Percentiles rank a stretch among this genome's conserved stretches.
phyloP scores from a whole-genome alignment of 768 basidiomycete species.

The Scleroderma citrinum region DNA sequence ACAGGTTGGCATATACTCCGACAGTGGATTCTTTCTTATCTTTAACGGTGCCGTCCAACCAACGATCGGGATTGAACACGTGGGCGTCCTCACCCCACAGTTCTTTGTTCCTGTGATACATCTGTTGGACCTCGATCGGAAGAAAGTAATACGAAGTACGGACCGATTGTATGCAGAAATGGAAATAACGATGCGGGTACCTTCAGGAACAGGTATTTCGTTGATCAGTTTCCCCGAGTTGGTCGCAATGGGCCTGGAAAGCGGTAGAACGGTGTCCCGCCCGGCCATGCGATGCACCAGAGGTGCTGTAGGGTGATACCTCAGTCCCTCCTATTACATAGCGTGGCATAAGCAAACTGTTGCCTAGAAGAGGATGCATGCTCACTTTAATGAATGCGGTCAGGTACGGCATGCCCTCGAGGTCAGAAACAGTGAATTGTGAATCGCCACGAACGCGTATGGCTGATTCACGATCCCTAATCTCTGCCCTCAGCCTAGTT shows the following conservation, averaged over 20 bases:
- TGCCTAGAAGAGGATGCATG: background rate
- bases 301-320: slow-evolving; percentile 45
- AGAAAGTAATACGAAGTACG: background rate
- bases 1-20: slow-evolving; percentile 27
- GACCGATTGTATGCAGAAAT: slow-evolving; percentile 53
- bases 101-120: slow-evolving; percentile 17
- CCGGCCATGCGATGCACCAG: slow-evolving; percentile 47
- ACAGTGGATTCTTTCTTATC: slow-evolving; percentile 16
- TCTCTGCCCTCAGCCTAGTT: slow-evolving; percentile 54
- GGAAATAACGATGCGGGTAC: slow-evolving; percentile 46
- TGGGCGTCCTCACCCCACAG: slow-evolving; percentile 29
- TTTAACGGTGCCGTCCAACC: slow-evolving; percentile 15
- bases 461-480: slow-evolving; percentile 18
- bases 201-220: slow-evolving; percentile 44
- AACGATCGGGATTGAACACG: slow-evolving; percentile 26
- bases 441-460: slow-evolving; percentile 33
- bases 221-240: slow-evolving; percentile 38
- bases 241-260: slow-evolving; percentile 47
- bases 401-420: slow-evolving; percentile 47
- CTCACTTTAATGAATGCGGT: slow-evolving; percentile 41
- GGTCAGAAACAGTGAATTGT: slow-evolving; percentile 36
- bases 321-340: slow-evolving; percentile 38
- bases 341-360: background rate
- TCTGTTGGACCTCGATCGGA: background rate
- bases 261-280: slow-evolving; percentile 52